Base-by-base conservation (phyloP, 495 filamentous ascomycete genomes). In the Neurospora africana region DNA sequence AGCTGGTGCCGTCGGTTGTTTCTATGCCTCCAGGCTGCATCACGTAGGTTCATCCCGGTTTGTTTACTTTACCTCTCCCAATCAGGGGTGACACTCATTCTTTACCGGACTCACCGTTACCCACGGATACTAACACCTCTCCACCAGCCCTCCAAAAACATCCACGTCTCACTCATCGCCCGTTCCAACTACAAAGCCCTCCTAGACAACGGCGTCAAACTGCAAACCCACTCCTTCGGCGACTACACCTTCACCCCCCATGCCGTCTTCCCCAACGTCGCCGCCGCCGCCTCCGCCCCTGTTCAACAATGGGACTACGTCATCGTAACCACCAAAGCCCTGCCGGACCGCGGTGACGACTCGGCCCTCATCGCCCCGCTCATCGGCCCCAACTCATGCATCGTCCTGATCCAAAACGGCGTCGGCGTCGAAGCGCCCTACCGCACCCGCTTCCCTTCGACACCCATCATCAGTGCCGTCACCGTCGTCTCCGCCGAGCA, bases 391-490 rank as follows among this genome's bases (percentile, higher is more conserved):
- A 78, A 82, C 76, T 83, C 79, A 2, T 74, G 72, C 71, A 86
- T 92, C 72, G 88, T 92, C 23, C 80, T 92, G 39, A 88, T 91
- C 69, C 90, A 92, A 73, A 92, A 92, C 78, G 90, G 90, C 35
- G 85, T 92, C 11, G 90, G 90, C 35, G 89, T 91, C 35, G 90
- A 92, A 72, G 85, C 85, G 13, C 84, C 89, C 0, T 90, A 90
- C 78, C 83, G 87, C 38, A 78, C 78, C 65, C 80, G 84, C 10
- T 91, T 89, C 71, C 87, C 89, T 0, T 10, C 73, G 11, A 84
- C 78, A 11, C 84, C 86, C 0, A 88, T 91, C 69, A 76, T 91
- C 33, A 89, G 85, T 41, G 89, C 86, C 69, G 89, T 91, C 47
- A 89, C 87, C 13, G 82, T 88, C 74, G 79, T 88, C 58, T 84